phyloP scores from a whole-genome alignment of 2,329 filamentous ascomycete genomes.

The Fusarium sacchari region DNA sequence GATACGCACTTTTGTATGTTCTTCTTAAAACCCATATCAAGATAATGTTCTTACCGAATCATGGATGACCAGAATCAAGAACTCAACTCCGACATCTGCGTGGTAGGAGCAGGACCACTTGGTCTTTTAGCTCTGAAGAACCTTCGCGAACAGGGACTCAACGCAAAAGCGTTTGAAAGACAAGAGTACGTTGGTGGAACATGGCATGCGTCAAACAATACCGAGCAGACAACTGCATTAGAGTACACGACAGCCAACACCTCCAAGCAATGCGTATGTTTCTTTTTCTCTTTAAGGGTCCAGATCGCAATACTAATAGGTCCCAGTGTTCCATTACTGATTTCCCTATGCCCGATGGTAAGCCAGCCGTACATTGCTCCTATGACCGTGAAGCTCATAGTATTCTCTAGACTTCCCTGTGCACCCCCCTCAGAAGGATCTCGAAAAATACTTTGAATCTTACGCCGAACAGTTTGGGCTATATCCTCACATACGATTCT shows the following conservation, averaged over 20 bases:
- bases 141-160: constrained; percentile 55
- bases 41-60: background rate
- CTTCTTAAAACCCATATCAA: background rate
- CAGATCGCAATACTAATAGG: background rate
- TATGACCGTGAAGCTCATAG: background rate
- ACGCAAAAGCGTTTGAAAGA: constrained; percentile 54
- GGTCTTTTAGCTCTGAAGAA: constrained; percentile 55
- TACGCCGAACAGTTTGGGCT: constrained; percentile 48
- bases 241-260: constrained; percentile 44
- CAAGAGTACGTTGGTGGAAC: constrained; percentile 54
- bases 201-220: constrained; percentile 52
- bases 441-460: constrained; percentile 47
- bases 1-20: background rate
- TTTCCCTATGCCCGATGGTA: constrained; percentile 48
- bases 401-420: constrained; percentile 27
- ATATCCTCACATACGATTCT: constrained; percentile 41
- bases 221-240: constrained; percentile 50
- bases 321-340: constrained; percentile 47
- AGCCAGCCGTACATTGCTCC: background rate
- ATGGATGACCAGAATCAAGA: constrained; percentile 31
- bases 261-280: constrained; percentile 45
- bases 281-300: background rate
- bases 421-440: constrained; percentile 42
- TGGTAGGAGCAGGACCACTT: constrained; percentile 47
- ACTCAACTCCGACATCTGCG: constrained; percentile 40